Evolutionary conservation across 192 early-diverging fungal genomes (phyloP), one percentile per base, ranked within the genome.

Genomic region (Podila clonocystis): DNA sequence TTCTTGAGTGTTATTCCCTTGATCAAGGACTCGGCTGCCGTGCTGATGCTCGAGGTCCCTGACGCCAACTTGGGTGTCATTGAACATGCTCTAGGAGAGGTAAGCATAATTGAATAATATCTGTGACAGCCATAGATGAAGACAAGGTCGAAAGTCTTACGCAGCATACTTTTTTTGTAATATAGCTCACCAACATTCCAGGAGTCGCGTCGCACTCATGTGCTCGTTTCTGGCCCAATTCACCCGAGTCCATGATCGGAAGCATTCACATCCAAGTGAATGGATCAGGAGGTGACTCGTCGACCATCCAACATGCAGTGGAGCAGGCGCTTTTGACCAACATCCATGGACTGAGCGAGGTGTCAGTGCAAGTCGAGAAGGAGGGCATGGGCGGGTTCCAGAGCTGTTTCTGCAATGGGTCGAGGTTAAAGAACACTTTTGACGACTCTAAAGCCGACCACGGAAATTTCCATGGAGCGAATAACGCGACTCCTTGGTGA

Each of bases 1-100:
- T 91, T 99, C 67, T 82, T 92, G 76, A 92, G 90, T 49, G 93
- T 95, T 6, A 90, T 95, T 61, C 96, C 97, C 1, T 85, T 99
- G 19, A 93, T 99, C 28, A 88, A 87, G 48, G 84, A 91, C 67
- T 93, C 93, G 2, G 87, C 90, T 19, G 63, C 75, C 5, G 85
- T 90, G 0, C 62, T 91, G 63, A 89, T 90, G 88, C 71, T 88
- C 22, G 73, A 80, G 67, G 74, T 87, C 2, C 73, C 74, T 22
- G 85, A 87, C 58, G 24, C 76, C 5, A 70, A 77, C 29, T 74
- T 84, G 22, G 71, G 76, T 49, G 69, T 68, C 48, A 83, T 88
- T 15, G 82, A 87, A 26, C 83, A 82, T 38, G 86, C 85, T 26
- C 71, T 90, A 5, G 38, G 85, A 11, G 83, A 90, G 75, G 73